A percentile compares a stretch with the other conserved stretches of the same genome.
Evolutionary conservation across 176 grass and related monocot genomes (phyloP).

Genomic region (Oryza glumipatula): DNA sequence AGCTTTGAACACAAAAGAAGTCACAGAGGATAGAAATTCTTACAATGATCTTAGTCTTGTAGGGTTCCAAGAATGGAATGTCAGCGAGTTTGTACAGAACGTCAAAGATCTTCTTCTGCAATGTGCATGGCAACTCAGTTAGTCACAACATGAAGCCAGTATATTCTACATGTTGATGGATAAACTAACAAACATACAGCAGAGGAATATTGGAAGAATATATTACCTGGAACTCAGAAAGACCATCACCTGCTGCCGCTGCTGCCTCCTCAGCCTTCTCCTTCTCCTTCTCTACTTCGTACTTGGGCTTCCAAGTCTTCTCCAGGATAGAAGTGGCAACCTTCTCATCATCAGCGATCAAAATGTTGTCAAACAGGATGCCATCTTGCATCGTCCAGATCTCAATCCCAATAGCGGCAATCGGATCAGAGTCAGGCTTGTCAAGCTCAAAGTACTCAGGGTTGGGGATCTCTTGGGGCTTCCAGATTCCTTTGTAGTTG

Average conservation of each 20-base stretch:
- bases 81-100: conserved; percentile 79
- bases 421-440: conserved; percentile 76
- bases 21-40: conserved; percentile 22
- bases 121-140: conserved; percentile 22
- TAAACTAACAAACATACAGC: background rate
- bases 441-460: conserved; percentile 95
- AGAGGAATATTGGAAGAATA: background rate
- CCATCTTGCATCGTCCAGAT: conserved; percentile 99
- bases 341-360: conserved; percentile 87
- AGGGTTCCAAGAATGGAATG: conserved; percentile 74
- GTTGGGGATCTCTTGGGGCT: conserved; percentile 93
- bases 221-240: conserved; percentile 81
- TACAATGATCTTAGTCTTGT: conserved; percentile 95
- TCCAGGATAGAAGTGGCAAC: conserved; percentile 70
- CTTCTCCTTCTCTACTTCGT: conserved; percentile 93
- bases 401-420: conserved; percentile 91
- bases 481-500: conserved; percentile 97
- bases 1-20: background rate
- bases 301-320: conserved; percentile 92
- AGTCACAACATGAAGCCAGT: background rate
- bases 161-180: background rate
- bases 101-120: conserved; percentile 93
- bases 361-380: conserved; percentile 90
- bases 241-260: conserved; percentile 17
- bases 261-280: conserved; percentile 73